phyloP scores from a whole-genome alignment of 495 filamentous ascomycete genomes.

The Aspergillus leporis region DNA sequence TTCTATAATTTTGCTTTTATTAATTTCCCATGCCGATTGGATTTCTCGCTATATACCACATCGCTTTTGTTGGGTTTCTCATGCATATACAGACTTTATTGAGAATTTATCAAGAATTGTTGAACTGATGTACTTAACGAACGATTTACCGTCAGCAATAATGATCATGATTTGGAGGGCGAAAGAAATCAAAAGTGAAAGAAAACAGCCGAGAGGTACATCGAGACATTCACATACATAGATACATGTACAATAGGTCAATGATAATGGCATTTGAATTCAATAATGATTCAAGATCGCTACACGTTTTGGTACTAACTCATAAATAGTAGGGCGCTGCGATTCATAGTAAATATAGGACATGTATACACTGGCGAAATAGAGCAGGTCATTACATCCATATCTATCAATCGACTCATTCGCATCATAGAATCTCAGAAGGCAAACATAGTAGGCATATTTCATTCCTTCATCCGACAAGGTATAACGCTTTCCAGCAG shows the following conservation, averaged over 20 bases:
- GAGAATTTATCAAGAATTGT: background rate
- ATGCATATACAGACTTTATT: background rate
- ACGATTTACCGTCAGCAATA: constrained; percentile 8
- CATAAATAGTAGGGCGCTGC: background rate
- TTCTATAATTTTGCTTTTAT: constrained; percentile 4
- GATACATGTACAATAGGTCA: background rate
- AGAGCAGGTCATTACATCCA: constrained; percentile 8
- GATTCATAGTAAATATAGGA: background rate
- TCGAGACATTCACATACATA: background rate
- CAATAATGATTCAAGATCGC: no score
- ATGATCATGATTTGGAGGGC: constrained; percentile 9
- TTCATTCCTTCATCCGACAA: background rate
- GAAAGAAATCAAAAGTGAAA: background rate
- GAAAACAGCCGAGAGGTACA: background rate
- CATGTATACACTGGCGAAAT: background rate
- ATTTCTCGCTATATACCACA: constrained; percentile 6
- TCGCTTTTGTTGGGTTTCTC: constrained; percentile 1
- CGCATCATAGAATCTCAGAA: constrained; percentile 1
- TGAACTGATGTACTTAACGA: constrained; percentile 10
- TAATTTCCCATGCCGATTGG: constrained; percentile 10
- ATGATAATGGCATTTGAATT: background rate
- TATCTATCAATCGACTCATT: constrained; percentile 11
- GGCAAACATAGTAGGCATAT: background rate
- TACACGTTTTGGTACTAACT: no score
- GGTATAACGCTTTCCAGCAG: background rate